Evolutionary conservation across 306 rosid species (phyloP).

Genomic region (Castanospermum australe): DNA sequence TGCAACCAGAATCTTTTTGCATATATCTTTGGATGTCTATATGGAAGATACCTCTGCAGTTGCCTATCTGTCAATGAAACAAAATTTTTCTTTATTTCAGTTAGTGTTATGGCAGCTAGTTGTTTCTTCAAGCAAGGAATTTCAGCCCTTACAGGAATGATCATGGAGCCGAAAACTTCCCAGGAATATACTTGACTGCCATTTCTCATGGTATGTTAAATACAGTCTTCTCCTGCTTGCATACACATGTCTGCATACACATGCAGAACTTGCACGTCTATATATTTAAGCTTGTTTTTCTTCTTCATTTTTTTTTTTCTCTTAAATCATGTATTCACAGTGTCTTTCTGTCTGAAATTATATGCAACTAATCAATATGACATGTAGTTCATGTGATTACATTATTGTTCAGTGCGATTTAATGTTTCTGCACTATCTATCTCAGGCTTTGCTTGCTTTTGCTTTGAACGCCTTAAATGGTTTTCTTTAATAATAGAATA

Average conservation of each 20-base stretch:
- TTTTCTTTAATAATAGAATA: conserved; percentile 11
- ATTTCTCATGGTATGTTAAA: conserved; percentile 10
- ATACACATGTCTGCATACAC: neutral
- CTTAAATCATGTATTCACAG: neutral
- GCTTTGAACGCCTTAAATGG: conserved; percentile 24
- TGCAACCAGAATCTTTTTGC: neutral
- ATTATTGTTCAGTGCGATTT: neutral
- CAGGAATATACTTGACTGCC: neutral
- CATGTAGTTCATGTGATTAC: neutral
- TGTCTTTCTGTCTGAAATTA: neutral
- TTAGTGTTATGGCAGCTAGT: conserved; percentile 18
- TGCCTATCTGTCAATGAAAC: neutral
- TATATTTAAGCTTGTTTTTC: conserved; percentile 11
- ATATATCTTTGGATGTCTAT: neutral
- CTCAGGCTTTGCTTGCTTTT: conserved; percentile 23
- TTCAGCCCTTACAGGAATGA: neutral
- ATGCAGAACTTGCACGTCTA: conserved; percentile 13
- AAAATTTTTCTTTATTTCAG: neutral
- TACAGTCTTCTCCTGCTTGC: neutral
- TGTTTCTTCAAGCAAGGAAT: conserved; percentile 19
- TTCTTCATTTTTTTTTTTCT: neutral
- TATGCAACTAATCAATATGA: neutral
- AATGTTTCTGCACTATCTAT: conserved; percentile 17
- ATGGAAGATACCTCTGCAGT: neutral
- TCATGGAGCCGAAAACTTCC: conserved; percentile 14